phyloP scores from a whole-genome alignment of 148 eudicot species.

The Persicaria tinctoria region DNA sequence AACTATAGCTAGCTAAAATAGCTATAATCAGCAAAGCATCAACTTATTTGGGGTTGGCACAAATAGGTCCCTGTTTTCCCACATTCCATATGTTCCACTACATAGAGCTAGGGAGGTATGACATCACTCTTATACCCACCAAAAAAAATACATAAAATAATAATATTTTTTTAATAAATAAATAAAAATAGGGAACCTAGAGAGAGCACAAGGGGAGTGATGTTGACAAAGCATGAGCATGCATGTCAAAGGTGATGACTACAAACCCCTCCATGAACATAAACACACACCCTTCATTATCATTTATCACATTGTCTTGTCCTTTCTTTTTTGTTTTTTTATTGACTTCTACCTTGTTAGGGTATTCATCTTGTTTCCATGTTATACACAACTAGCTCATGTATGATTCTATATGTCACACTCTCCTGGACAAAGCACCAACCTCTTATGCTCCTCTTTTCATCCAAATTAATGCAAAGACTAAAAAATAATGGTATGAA shows the following conservation, averaged over 20 bases:
- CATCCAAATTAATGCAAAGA: background rate
- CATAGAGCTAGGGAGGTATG: no score
- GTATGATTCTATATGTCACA: background rate
- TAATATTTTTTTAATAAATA: no score
- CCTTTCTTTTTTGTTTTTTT: background rate
- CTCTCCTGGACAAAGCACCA: background rate
- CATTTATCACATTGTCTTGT: background rate
- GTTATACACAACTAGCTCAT: background rate
- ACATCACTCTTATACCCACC: no score
- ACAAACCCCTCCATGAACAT: background rate
- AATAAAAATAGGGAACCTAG: no score
- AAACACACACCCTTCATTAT: background rate
- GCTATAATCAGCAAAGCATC: no score
- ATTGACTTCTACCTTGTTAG: background rate
- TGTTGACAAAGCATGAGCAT: constrained; percentile 10
- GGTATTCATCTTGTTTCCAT: background rate
- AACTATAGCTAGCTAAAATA: no score
- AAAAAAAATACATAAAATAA: no score
- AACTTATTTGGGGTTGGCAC: no score
- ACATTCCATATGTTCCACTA: no score
- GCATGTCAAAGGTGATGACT: background rate
- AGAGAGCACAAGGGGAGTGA: background rate
- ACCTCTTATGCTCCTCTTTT: background rate
- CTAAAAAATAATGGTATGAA: no score
- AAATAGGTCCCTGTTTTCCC: no score